Evolutionary conservation across 208 protist species (phyloP), one percentile per base, ranked within the genome.

Genomic region (Leishmania martiniquensis): DNA sequence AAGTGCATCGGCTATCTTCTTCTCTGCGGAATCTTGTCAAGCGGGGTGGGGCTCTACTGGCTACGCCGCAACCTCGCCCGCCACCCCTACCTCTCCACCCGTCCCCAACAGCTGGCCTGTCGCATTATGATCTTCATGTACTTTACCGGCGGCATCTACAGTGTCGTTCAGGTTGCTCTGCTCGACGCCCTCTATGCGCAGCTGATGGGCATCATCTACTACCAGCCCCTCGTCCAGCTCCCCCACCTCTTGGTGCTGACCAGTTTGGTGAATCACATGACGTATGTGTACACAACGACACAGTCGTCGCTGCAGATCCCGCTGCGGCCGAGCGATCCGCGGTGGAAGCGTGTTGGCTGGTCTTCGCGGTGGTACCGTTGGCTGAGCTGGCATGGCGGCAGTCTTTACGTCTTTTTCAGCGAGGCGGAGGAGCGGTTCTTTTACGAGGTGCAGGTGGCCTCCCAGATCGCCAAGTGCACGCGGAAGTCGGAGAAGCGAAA

Each of bases 91-190:
- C 87, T 97, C 12, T 87, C 87, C 67, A 94, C 87, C 0, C 89
- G 93, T 6, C 91, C 89, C 2, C 89, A 92, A 81, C 93, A 97
- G 77, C 87, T 97, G 20, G 86, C 91, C 32, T 90, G 92, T 63
- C 90, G 91, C 57, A 82, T 95, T 13, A 90, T 97, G 75, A 94
- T 95, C 66, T 97, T 97, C 75, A 75, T 95, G 49, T 94, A 95
- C 63, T 82, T 82, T 75, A 90, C 87, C 4, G 82, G 85, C 15
- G 72, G 89, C 2, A 37, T 91, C 1, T 97, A 97, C 84, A 82
- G 91, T 44, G 69, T 95, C 2, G 62, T 86, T 4, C 87, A 90
- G 63, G 83, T 86, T 4, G 67, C 87, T 47, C 77, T 95, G 25
- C 82, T 91, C 32, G 68, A 76, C 10, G 66, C 87, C 0, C 63